Base-by-base conservation (phyloP, 2,329 filamentous ascomycete species). In the Fusarium scirpi region DNA sequence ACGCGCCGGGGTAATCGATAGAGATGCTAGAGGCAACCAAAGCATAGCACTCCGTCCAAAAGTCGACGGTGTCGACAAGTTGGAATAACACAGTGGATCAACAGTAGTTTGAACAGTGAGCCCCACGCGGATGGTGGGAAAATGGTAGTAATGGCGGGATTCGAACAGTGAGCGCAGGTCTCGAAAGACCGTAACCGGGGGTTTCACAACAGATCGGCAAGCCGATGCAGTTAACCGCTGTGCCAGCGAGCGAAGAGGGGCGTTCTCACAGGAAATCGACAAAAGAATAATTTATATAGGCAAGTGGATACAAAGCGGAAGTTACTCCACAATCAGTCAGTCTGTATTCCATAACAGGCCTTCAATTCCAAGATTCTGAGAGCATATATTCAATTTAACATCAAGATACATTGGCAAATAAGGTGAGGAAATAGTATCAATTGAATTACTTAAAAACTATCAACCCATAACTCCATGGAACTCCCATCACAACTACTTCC, bases 121-220 rank as follows among this genome's bases (percentile, higher is more conserved):
- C 4, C 29, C 34, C 34, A 38, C 34, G n/a, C 34, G 34, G 34
- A 38, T 38, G 34, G 34, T 38, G 34, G 34, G 34, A n/a, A n/a
- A 38, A n/a, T 18, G 48, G 66, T 69, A 69, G 66, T 69, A 66
- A 67, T 57, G n/a, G 29, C 46, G 30, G 66, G 65, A 48, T 61
- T 69, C 66, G 66, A 69, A 69, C 54, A 8, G 51, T 32, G 18
- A 24, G 18, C 22, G 9, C 41, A 20, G 18, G 18, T 18, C 34
- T 38, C 34, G 34, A 38, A 38, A 38, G 24, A 24, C 24, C 24
- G 24, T 24, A 24, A 24, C 24, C 24, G 6, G 24, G 24, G 24
- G 24, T 24, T 24, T 24, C 24, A 24, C 4, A 24, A 24, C 24
- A 24, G 24, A 24, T 24, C 24, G 24, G 24, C 24, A 24, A 24